Evolutionary conservation across 2,329 filamentous ascomycete genomes (phyloP).

Genomic region (Claviceps lovelessii): DNA sequence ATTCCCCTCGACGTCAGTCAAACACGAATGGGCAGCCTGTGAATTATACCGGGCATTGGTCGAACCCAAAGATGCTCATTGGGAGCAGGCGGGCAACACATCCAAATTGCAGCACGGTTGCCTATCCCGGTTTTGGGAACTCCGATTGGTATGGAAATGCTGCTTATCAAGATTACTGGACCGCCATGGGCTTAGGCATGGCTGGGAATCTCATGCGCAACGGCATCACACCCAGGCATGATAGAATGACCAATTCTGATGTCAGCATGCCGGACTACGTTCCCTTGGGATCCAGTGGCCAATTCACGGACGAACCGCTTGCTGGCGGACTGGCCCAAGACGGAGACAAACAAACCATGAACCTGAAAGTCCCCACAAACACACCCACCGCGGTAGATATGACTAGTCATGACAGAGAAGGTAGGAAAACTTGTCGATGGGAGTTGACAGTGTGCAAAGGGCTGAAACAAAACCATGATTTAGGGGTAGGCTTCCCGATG

Average conservation of each 20-base stretch:
- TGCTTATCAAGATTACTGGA: conserved; percentile 17
- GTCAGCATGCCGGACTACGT: conserved; percentile 29
- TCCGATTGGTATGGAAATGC: conserved; percentile 12
- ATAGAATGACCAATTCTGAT: conserved; percentile 21
- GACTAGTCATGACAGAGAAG: conserved; percentile 7
- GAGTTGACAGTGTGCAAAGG: neutral
- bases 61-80: neutral
- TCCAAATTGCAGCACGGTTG: conserved; percentile 3
- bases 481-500: conserved; percentile 10
- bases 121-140: neutral
- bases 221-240: conserved; percentile 8
- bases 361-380: conserved; percentile 27
- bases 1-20: conserved; percentile 40
- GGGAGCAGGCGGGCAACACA: conserved; percentile 6
- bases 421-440: conserved; percentile 4
- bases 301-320: conserved; percentile 4
- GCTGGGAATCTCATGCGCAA: conserved; percentile 3
- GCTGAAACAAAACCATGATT: neutral
- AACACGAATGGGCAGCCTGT: neutral
- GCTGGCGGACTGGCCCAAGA: conserved; percentile 18
- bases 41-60: neutral
- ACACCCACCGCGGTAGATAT: conserved; percentile 21
- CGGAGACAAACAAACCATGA: conserved; percentile 12
- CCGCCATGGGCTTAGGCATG: conserved; percentile 8
- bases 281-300: conserved; percentile 6